Conservation (phyloP, 2,329 filamentous ascomycete genomes). For the Talaromyces sp. region DNA sequence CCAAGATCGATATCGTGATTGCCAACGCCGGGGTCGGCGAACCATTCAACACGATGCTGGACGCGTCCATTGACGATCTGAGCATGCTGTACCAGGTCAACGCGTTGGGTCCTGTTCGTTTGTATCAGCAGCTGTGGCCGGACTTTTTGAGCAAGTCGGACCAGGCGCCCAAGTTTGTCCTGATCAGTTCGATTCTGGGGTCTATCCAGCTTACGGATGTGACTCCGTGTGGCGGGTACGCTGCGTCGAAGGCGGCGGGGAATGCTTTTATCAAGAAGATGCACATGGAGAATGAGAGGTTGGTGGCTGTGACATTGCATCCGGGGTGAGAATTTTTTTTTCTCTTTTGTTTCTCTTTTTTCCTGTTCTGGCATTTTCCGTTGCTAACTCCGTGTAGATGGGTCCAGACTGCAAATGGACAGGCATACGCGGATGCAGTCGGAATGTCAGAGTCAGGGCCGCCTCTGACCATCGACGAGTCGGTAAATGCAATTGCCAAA, state of each 20-base stretch:
- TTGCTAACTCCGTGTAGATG: neutral
- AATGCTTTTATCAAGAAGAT: constrained; percentile 10
- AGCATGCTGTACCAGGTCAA: constrained; percentile 5
- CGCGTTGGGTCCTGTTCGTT: constrained; percentile 2
- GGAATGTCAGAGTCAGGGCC: constrained; percentile 2
- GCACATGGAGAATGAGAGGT: constrained; percentile 4
- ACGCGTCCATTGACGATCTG: constrained; percentile 1
- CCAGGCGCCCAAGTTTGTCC: constrained; percentile 1
- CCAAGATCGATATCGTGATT: constrained; percentile 9
- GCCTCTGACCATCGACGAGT: constrained; percentile 4
- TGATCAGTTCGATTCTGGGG: neutral
- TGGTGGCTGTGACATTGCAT: constrained; percentile 6
- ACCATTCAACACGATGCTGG: constrained; percentile 1
- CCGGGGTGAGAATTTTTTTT: constrained; percentile 1
- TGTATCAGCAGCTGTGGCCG: constrained; percentile 10
- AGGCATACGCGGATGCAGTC: constrained; percentile 9
- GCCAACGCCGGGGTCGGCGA: constrained; percentile 9
- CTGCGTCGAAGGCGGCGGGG: constrained; percentile 4
- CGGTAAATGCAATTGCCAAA: constrained; percentile 2
- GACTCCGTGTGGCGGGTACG: constrained; percentile 8
- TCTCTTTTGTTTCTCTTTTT: too few species aligned
- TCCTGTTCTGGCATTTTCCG: neutral
- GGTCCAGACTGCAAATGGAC: constrained; percentile 10
- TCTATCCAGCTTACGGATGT: neutral
- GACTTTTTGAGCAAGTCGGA: neutral